Percentiles rank a stretch among this genome's conserved stretches.
These are phyloP conservation scores for Letharia columbiana DNA, from an alignment of 495 filamentous ascomycete species.

Conservation along the genomic window DNA sequence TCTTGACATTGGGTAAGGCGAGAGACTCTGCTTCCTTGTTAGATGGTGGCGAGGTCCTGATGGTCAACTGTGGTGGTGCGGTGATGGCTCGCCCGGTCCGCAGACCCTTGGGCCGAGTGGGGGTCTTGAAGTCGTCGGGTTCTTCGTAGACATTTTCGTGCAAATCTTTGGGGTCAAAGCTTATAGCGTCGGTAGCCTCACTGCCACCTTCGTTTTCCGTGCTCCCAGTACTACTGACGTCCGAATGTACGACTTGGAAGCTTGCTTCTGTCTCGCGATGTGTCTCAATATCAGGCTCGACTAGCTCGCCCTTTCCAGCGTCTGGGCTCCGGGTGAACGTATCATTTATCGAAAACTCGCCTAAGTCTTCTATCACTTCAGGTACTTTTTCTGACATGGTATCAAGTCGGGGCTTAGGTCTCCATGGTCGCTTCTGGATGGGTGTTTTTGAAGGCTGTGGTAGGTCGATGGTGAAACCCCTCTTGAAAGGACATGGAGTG, in stretches of 20 bases:
- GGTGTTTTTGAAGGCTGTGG: conserved; percentile 61
- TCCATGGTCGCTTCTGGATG: conserved; percentile 60
- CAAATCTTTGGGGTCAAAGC: conserved; percentile 27
- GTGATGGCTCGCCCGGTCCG: conserved; percentile 34
- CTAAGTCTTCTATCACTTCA: conserved; percentile 21
- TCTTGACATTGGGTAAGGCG: conserved; percentile 22
- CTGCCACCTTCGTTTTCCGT: conserved; percentile 28
- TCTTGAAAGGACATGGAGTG: conserved; percentile 75
- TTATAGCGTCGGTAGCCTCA: conserved; percentile 35
- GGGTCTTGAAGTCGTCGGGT: conserved; percentile 19
- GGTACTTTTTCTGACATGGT: conserved; percentile 21
- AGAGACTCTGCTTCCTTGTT: conserved; percentile 6
- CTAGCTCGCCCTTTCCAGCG: background rate
- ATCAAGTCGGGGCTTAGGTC: conserved; percentile 48
- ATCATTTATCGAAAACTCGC: conserved; percentile 1
- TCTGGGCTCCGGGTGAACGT: background rate
- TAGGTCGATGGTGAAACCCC: conserved; percentile 64
- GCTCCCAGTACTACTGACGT: conserved; percentile 32
- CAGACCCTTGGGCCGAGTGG: conserved; percentile 24
- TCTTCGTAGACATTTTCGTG: conserved; percentile 25
- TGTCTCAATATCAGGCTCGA: conserved; percentile 17
- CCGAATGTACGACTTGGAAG: conserved; percentile 26
- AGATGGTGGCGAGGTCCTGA: conserved; percentile 33
- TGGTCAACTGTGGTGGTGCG: conserved; percentile 38
- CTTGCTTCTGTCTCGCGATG: conserved; percentile 15